Percentiles rank a stretch among this genome's conserved stretches.
These are phyloP conservation scores for Amauroascus verrucosus DNA, from an alignment of 2,329 filamentous ascomycete species.

Conservation along the genomic window DNA sequence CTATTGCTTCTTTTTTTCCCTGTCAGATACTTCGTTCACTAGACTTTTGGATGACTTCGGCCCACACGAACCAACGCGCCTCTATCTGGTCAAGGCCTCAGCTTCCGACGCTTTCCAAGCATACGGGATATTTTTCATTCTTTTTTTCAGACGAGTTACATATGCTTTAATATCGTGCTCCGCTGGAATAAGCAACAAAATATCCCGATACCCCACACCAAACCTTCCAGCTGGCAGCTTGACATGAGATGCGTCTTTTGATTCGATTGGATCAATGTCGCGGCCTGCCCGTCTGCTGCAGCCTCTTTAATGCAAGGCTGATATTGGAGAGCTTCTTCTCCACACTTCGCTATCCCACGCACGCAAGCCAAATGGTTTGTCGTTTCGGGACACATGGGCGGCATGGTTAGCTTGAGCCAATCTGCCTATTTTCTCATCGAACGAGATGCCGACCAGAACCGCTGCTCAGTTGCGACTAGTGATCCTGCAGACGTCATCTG, in stretches of 20 bases:
- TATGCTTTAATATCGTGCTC: background rate
- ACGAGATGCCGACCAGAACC: background rate
- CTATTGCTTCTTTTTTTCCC: background rate
- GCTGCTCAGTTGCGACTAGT: background rate
- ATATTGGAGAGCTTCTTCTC: slow-evolving; percentile 4
- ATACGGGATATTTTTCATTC: background rate
- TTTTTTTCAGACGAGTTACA: background rate
- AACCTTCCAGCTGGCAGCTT: background rate
- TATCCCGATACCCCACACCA: slow-evolving; percentile 3
- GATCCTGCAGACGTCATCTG: slow-evolving; percentile 1
- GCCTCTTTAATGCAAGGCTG: slow-evolving; percentile 8
- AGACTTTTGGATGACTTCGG: too few species aligned
- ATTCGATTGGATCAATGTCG: slow-evolving; percentile 3
- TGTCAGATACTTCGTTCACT: background rate
- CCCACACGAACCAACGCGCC: background rate
- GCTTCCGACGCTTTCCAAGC: slow-evolving; percentile 3
- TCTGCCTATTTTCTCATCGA: background rate
- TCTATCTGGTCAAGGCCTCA: background rate
- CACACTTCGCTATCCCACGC: slow-evolving; percentile 10
- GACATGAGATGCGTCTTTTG: background rate
- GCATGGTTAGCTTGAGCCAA: slow-evolving; percentile 5
- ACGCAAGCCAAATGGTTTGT: background rate
- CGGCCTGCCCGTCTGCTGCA: background rate
- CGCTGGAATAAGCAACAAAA: background rate
- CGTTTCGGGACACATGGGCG: slow-evolving; percentile 5